A percentile compares a stretch with the other conserved stretches of the same genome.
phyloP scores from a whole-genome alignment of 176 grass and related monocot genomes.

The Avena atlantica region DNA sequence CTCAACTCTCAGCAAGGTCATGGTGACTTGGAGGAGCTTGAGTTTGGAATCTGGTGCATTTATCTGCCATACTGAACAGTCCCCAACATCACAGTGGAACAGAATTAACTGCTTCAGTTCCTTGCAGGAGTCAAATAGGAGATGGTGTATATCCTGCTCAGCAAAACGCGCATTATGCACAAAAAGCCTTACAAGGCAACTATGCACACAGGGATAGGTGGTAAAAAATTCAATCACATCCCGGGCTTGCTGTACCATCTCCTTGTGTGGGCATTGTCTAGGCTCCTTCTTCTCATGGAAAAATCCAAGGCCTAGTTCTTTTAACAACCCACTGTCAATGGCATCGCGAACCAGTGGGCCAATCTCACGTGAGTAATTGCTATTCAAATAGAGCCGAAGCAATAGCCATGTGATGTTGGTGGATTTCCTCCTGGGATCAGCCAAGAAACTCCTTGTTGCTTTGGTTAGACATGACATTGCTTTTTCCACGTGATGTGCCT shows the following conservation, averaged over 20 bases:
- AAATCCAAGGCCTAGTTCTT: constrained; percentile 6
- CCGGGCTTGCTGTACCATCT: constrained; percentile 21
- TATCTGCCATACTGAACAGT: not conserved
- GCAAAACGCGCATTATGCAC: constrained; percentile 12
- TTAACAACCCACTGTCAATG: not conserved
- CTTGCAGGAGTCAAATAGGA: constrained; percentile 20
- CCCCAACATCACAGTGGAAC: not conserved
- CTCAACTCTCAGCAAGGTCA: not conserved
- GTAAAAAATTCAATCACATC: not conserved
- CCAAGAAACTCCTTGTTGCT: constrained; percentile 20
- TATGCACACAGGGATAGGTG: not conserved
- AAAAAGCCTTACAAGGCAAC: constrained; percentile 5
- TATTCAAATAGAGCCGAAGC: not conserved
- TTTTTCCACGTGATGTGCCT: not conserved
- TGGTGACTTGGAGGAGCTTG: not conserved
- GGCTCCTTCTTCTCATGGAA: not conserved
- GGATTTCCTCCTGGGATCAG: not conserved
- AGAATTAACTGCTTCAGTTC: not conserved
- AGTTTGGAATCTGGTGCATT: constrained; percentile 22
- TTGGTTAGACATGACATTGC: constrained; percentile 34
- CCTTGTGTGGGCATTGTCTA: not conserved
- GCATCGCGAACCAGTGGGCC: not conserved
- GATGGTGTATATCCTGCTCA: not conserved
- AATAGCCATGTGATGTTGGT: not conserved
- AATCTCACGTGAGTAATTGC: not conserved